phyloP scores from a whole-genome alignment of 2,329 filamentous ascomycete species.

The Xylaria sp. region DNA sequence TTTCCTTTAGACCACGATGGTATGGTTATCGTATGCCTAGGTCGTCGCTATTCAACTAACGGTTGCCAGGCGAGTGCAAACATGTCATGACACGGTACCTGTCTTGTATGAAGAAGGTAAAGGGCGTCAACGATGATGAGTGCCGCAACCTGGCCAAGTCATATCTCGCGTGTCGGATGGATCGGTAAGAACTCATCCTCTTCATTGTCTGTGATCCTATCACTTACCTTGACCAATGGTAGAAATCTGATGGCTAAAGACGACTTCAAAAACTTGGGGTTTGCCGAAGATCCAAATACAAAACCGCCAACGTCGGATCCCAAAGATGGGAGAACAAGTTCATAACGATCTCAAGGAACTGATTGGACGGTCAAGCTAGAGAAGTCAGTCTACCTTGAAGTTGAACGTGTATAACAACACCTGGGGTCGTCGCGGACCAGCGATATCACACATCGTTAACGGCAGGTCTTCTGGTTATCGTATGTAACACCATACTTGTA shows the following conservation, averaged over 20 bases:
- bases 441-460: constrained; percentile 1
- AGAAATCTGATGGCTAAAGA: constrained; percentile 97
- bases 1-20: constrained; percentile 97
- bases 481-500: constrained; percentile 1
- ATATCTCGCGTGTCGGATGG: constrained; percentile 94
- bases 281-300: constrained; percentile 56
- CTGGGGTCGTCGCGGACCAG: neutral
- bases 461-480: neutral
- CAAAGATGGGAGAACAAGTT: constrained; percentile 48
- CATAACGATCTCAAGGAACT: constrained; percentile 27
- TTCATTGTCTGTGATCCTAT: neutral
- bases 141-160: constrained; percentile 88
- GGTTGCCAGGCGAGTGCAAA: constrained; percentile 83
- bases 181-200: constrained; percentile 69
- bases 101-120: constrained; percentile 83
- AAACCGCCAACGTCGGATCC: constrained; percentile 38
- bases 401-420: constrained; percentile 22
- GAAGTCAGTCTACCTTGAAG: constrained; percentile 4
- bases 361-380: constrained; percentile 37
- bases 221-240: constrained; percentile 7
- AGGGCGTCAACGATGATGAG: constrained; percentile 85
- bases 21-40: constrained; percentile 47
- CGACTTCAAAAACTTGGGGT: constrained; percentile 93
- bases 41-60: constrained; percentile 1
- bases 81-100: constrained; percentile 87